Conservation (phyloP, 305 asterid genomes). For the Lippia alba region DNA sequence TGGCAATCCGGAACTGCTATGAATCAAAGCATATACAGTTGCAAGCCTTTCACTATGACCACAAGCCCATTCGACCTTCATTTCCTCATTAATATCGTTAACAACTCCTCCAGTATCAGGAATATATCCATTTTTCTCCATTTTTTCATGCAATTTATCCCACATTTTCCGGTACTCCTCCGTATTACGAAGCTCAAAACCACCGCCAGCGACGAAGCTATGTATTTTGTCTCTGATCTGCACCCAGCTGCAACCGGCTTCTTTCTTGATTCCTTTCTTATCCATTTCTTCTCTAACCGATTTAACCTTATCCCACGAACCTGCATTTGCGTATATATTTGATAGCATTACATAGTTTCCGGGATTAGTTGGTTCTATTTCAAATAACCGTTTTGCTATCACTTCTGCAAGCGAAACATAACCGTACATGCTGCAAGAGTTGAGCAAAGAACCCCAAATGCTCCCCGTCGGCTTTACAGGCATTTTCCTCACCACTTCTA, state of each 20-base stretch:
- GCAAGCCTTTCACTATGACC: conserved; percentile 62
- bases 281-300: conserved; percentile 51
- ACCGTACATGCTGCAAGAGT: conserved; percentile 50
- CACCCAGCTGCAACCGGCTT: conserved; percentile 58
- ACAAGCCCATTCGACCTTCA: conserved; percentile 55
- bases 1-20: conserved; percentile 47
- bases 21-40: conserved; percentile 47
- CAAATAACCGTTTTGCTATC: conserved; percentile 44
- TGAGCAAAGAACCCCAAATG: conserved; percentile 64
- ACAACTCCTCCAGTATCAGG: conserved; percentile 50
- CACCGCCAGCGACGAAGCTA: conserved; percentile 52
- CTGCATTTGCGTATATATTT: conserved; percentile 57
- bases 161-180: conserved; percentile 44
- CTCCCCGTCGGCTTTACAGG: conserved; percentile 54
- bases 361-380: conserved; percentile 51
- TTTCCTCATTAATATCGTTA: conserved; percentile 51
- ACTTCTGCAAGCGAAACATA: conserved; percentile 51
- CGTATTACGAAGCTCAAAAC: conserved; percentile 49
- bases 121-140: conserved; percentile 45
- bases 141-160: conserved; percentile 42
- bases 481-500: conserved; percentile 48
- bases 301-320: conserved; percentile 55
- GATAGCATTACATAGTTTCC: conserved; percentile 53
- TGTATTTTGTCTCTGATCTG: conserved; percentile 43
- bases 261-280: conserved; percentile 48